Conservation (phyloP, 495 filamentous ascomycete genomes). For the Parachaetomium inaequale region DNA sequence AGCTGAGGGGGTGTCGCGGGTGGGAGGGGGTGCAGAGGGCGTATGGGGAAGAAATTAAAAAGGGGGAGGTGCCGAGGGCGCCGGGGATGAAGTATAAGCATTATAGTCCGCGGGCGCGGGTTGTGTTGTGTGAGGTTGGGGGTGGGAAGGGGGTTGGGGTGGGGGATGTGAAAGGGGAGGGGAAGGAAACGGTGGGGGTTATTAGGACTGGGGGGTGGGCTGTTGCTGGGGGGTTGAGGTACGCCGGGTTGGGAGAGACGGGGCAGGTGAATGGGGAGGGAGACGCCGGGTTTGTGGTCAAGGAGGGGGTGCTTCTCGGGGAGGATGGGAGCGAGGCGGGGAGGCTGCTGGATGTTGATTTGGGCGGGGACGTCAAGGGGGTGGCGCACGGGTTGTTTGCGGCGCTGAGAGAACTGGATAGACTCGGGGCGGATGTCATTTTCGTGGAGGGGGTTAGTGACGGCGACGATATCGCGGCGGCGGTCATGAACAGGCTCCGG, state of each 20-base stretch:
- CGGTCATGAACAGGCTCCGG: conserved; percentile 91
- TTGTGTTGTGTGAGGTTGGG: conserved; percentile 72
- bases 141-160: conserved; percentile 19
- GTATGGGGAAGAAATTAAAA: conserved; percentile 56
- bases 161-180: conserved; percentile 13
- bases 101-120: conserved; percentile 86
- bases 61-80: conserved; percentile 62
- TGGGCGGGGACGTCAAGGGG: conserved; percentile 64
- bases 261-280: conserved; percentile 23
- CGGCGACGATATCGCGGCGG: conserved; percentile 78
- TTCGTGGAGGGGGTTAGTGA: conserved; percentile 88
- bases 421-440: conserved; percentile 73
- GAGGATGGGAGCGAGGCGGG: conserved; percentile 27
- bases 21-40: conserved; percentile 75
- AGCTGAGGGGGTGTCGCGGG: conserved; percentile 63
- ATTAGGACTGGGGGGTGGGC: conserved; percentile 46
- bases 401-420: conserved; percentile 79
- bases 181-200: conserved; percentile 33
- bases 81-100: conserved; percentile 99
- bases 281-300: conserved; percentile 29
- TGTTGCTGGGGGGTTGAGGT: conserved; percentile 32
- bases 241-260: conserved; percentile 18
- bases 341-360: conserved; percentile 53
- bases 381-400: conserved; percentile 87
- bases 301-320: conserved; percentile 32